Conservation (phyloP, 805 yeast species). For the Metschnikowia cubensis region DNA sequence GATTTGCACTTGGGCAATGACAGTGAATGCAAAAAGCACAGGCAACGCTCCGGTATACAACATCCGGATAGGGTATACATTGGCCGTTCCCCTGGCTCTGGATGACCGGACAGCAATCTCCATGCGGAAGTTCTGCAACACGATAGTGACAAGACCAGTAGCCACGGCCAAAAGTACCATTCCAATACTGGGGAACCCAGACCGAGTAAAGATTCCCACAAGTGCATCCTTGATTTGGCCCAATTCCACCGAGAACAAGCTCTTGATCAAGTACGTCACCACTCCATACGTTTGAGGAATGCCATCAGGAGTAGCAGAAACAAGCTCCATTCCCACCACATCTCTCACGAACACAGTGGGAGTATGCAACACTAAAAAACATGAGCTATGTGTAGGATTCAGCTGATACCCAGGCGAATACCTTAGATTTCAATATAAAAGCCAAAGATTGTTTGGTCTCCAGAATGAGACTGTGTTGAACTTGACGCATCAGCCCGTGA, state of each 20-base stretch:
- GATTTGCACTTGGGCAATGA: slow-evolving; percentile 65
- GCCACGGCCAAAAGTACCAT: slow-evolving; percentile 58
- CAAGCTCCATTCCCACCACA: slow-evolving; percentile 58
- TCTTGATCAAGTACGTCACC: slow-evolving; percentile 56
- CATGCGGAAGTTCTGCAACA: slow-evolving; percentile 64
- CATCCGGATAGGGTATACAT: slow-evolving; percentile 78
- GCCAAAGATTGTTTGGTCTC: too few species aligned
- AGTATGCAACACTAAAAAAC: too few species aligned
- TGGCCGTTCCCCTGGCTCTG: slow-evolving; percentile 74
- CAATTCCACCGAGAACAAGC: slow-evolving; percentile 33
- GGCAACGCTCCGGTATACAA: slow-evolving; percentile 84
- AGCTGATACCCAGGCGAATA: too few species aligned
- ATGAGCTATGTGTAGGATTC: too few species aligned
- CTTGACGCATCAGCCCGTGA: too few species aligned
- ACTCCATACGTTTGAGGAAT: slow-evolving; percentile 73
- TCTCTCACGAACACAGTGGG: slow-evolving; percentile 69
- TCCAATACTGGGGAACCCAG: slow-evolving; percentile 67
- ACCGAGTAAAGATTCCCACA: slow-evolving; percentile 68
- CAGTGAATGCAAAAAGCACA: slow-evolving; percentile 61
- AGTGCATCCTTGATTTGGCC: slow-evolving; percentile 42
- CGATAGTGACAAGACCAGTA: slow-evolving; percentile 48
- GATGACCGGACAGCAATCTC: slow-evolving; percentile 86
- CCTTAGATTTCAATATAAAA: too few species aligned
- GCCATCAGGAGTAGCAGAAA: slow-evolving; percentile 30
- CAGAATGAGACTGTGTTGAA: too few species aligned